Conservation (phyloP, 257 asterid species). For the Handroanthus guayacan region DNA sequence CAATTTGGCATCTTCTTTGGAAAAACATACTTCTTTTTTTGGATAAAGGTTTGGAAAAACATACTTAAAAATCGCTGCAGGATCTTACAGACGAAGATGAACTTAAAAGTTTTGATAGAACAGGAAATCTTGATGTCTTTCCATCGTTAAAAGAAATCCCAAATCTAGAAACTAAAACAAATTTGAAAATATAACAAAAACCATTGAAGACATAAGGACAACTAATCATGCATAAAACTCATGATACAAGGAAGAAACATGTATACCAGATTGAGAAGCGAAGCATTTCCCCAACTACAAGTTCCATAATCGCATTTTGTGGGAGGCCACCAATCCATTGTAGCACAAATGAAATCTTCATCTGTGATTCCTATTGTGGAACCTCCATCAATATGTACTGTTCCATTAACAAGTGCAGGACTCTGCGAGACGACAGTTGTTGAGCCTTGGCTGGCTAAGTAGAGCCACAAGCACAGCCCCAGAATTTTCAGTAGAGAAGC, state of each 20-base stretch:
- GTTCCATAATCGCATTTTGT: slow-evolving; percentile 69
- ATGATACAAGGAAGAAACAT: neutral
- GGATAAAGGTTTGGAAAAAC: neutral
- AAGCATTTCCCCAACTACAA: slow-evolving; percentile 67
- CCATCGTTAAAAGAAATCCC: too few species aligned
- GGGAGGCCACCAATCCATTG: slow-evolving; percentile 74
- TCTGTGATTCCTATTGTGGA: slow-evolving; percentile 52
- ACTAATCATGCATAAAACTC: too few species aligned
- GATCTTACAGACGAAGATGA: neutral
- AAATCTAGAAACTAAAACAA: too few species aligned
- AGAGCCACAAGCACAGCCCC: slow-evolving; percentile 60
- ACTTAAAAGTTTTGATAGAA: neutral
- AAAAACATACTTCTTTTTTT: neutral
- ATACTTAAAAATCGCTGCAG: neutral
- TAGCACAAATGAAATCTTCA: slow-evolving; percentile 65
- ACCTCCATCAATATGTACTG: slow-evolving; percentile 58
- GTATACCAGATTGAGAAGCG: slow-evolving; percentile 80
- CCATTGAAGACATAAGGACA: too few species aligned
- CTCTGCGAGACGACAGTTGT: slow-evolving; percentile 41
- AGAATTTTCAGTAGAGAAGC: slow-evolving; percentile 46
- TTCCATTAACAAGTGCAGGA: slow-evolving; percentile 45
- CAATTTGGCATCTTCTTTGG: neutral
- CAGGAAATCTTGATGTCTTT: too few species aligned
- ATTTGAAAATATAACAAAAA: too few species aligned
- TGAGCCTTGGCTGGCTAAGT: slow-evolving; percentile 51